Conservation (phyloP, 129 eudicot genomes). For the Deinandra increscens region DNA sequence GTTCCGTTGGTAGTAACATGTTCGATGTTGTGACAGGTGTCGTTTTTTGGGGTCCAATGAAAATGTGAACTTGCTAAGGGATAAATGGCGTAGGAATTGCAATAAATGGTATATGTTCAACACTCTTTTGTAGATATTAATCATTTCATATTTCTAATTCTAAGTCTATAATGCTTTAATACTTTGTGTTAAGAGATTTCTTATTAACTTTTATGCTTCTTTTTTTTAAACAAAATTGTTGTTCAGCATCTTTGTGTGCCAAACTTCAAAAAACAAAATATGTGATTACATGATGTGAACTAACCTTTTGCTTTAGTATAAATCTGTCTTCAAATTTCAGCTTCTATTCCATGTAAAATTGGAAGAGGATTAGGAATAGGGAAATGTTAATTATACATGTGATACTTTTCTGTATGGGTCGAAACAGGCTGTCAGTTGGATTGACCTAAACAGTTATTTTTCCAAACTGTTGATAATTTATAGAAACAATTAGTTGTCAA, state of each 20-base stretch:
- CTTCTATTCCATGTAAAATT: background rate
- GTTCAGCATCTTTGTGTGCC: constrained; percentile 6
- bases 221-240: background rate
- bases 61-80: constrained; percentile 44
- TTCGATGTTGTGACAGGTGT: constrained; percentile 46
- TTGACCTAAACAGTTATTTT: background rate
- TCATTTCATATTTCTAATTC: constrained; percentile 10
- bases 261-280: background rate
- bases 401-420: background rate
- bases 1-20: constrained; percentile 3
- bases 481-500: background rate
- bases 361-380: background rate
- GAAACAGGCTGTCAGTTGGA: background rate
- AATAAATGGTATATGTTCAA: constrained; percentile 52
- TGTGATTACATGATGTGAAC: constrained; percentile 8
- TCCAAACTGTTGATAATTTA: background rate
- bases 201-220: background rate
- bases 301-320: constrained; percentile 11
- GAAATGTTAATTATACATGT: background rate
- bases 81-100: constrained; percentile 63
- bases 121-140: constrained; percentile 17
- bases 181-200: background rate
- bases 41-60: constrained; percentile 68
- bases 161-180: constrained; percentile 4
- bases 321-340: constrained; percentile 7